These are phyloP conservation scores for Trichoderma atroviride DNA, from an alignment of 2,329 filamentous ascomycete species.

Conservation along the genomic window DNA sequence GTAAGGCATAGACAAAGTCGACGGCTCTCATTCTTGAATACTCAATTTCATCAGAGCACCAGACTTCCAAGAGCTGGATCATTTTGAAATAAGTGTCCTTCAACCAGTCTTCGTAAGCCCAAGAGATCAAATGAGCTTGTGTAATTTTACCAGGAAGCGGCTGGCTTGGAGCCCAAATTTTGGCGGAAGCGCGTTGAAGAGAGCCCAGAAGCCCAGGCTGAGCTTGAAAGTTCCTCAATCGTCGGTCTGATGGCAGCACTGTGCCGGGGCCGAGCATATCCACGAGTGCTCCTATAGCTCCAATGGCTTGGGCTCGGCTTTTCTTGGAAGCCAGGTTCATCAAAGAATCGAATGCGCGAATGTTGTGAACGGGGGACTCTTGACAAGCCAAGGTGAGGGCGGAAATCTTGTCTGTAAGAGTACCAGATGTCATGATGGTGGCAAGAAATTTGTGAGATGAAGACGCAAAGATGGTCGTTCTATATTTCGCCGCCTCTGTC, in stretches of 20 bases:
- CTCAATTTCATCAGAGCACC: conserved; percentile 94
- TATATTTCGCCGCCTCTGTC: conserved; percentile 75
- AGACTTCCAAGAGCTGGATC: conserved; percentile 85
- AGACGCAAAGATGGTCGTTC: conserved; percentile 71
- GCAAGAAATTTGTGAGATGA: conserved; percentile 96
- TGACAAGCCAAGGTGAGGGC: conserved; percentile 92
- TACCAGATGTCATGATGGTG: conserved; percentile 95
- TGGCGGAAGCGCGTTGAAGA: conserved; percentile 62
- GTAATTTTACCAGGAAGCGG: conserved; percentile 73
- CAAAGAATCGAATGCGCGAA: conserved; percentile 83
- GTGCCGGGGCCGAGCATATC: conserved; percentile 91
- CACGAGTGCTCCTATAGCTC: conserved; percentile 89
- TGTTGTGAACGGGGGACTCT: conserved; percentile 93
- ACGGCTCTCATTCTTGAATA: conserved; percentile 87
- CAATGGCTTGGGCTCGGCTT: conserved; percentile 88
- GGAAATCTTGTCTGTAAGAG: conserved; percentile 94
- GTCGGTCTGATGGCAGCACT: conserved; percentile 79
- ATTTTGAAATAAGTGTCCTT: conserved; percentile 94
- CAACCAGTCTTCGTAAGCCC: conserved; percentile 94
- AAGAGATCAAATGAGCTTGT: conserved; percentile 77
- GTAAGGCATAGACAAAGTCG: conserved; percentile 85
- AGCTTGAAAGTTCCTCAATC: conserved; percentile 74
- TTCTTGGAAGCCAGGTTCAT: conserved; percentile 86
- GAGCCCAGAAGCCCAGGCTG: conserved; percentile 77
- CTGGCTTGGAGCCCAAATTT: conserved; percentile 68